Evolutionary conservation across 2,329 filamentous ascomycete species (phyloP).

Genomic region (Lasiodiplodia hormozganensis): DNA sequence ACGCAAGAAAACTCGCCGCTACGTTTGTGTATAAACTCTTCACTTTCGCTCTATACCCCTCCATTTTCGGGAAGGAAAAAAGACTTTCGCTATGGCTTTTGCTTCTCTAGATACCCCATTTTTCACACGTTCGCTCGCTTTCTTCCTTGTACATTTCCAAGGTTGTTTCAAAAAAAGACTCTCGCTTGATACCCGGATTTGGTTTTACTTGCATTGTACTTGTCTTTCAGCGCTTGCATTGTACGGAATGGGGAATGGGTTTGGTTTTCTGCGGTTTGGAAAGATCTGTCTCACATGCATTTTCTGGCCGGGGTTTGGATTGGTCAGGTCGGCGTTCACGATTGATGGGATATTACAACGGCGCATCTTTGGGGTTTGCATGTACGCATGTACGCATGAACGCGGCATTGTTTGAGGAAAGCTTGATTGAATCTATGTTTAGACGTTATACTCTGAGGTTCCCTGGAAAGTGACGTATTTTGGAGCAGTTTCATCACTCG

Average conservation of each 20-base stretch:
- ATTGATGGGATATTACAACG: neutral
- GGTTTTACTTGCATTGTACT: neutral
- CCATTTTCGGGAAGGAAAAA: slow-evolving; percentile 12
- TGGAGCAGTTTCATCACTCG: slow-evolving; percentile 7
- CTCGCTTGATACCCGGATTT: slow-evolving; percentile 28
- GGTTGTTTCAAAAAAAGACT: slow-evolving; percentile 11
- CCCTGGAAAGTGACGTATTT: neutral
- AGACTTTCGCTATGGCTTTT: slow-evolving; percentile 19
- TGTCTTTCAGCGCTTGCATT: slow-evolving; percentile 2
- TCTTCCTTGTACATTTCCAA: slow-evolving; percentile 16
- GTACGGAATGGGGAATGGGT: neutral
- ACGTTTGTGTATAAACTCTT: slow-evolving; percentile 16
- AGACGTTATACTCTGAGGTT: neutral
- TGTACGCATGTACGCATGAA: slow-evolving; percentile 14
- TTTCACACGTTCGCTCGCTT: slow-evolving; percentile 14
- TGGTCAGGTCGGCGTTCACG: slow-evolving; percentile 7
- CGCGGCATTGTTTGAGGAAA: slow-evolving; percentile 7
- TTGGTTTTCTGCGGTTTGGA: neutral
- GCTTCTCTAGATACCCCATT: slow-evolving; percentile 24
- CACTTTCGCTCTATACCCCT: slow-evolving; percentile 24
- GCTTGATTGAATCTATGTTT: slow-evolving; percentile 22
- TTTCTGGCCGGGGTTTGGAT: slow-evolving; percentile 1
- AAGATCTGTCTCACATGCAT: slow-evolving; percentile 8
- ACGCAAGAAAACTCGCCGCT: slow-evolving; percentile 1
- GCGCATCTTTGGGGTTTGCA: slow-evolving; percentile 7